Conservation (phyloP, 2,329 filamentous ascomycete species). For the Alternaria longipes region DNA sequence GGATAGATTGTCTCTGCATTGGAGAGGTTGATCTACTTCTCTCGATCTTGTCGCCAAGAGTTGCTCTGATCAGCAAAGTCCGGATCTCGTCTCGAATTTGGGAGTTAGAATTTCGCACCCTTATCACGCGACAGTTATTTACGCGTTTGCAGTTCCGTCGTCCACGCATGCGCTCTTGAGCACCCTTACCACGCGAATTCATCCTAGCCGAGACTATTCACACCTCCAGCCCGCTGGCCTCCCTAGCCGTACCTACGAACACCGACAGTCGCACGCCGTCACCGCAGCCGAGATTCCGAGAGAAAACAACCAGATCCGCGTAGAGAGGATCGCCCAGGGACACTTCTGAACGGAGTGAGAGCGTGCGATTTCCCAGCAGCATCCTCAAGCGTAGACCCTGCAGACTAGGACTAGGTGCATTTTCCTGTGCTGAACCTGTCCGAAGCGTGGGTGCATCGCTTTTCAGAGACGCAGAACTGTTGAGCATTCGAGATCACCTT, state of each 20-base stretch:
- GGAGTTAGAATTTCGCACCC: conserved; percentile 1
- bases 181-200: background rate
- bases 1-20: background rate
- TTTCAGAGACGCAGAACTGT: background rate
- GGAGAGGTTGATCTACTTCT: conserved; percentile 1
- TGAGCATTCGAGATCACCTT: background rate
- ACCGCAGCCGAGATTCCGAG: background rate
- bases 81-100: conserved; percentile 8
- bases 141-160: background rate
- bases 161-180: background rate
- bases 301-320: background rate
- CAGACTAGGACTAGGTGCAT: background rate
- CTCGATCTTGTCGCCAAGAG: conserved; percentile 10
- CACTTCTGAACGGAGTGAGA: background rate
- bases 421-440: background rate
- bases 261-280: background rate
- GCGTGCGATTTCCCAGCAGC: background rate
- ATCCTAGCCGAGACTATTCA: background rate
- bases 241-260: background rate
- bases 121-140: conserved; percentile 1
- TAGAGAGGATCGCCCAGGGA: background rate
- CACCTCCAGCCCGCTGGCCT: background rate
- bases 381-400: background rate
- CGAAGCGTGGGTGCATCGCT: background rate
- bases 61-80: conserved; percentile 9